Conservation (phyloP, 2,329 filamentous ascomycete genomes). For the Lomentospora prolificans region DNA sequence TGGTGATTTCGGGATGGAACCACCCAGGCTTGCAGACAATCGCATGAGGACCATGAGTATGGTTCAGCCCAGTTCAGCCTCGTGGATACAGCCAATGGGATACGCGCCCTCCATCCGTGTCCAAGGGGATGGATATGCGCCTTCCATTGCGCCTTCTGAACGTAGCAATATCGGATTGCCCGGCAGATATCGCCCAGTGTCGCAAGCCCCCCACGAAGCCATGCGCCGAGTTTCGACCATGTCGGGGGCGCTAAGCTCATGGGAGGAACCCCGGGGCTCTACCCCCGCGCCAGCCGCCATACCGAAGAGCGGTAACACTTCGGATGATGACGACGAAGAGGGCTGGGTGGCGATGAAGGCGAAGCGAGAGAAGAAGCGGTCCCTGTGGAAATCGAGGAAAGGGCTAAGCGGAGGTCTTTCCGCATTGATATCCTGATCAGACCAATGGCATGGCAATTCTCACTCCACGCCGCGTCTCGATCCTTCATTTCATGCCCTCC, state of each 20-base stretch:
- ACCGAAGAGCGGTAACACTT: conserved; percentile 29
- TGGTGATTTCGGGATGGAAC: conserved; percentile 36
- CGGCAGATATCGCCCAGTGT: conserved; percentile 83
- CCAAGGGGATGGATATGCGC: conserved; percentile 58
- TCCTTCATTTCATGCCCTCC: too few species aligned
- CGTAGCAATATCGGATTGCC: conserved; percentile 89
- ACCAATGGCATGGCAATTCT: background rate
- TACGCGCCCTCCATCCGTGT: conserved; percentile 41
- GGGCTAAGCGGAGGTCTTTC: conserved; percentile 36
- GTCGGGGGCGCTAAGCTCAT: conserved; percentile 26
- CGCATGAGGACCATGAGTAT: conserved; percentile 70
- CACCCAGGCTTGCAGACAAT: conserved; percentile 23
- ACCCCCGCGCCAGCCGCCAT: conserved; percentile 22
- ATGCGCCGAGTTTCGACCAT: conserved; percentile 23
- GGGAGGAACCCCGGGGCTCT: conserved; percentile 17
- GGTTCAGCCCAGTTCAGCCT: conserved; percentile 58
- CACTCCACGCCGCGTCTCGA: background rate
- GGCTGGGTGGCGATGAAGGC: conserved; percentile 63
- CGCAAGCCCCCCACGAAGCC: conserved; percentile 36
- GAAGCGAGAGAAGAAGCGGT: conserved; percentile 58
- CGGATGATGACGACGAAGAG: conserved; percentile 56
- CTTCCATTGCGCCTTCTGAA: conserved; percentile 91
- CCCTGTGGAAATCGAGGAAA: conserved; percentile 56
- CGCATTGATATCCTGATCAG: conserved; percentile 29
- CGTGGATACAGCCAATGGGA: conserved; percentile 42